Evolutionary conservation across 768 basidiomycete genomes (phyloP), one percentile per base, ranked within the genome.

Genomic region (Neoboletus subvelutipes): DNA sequence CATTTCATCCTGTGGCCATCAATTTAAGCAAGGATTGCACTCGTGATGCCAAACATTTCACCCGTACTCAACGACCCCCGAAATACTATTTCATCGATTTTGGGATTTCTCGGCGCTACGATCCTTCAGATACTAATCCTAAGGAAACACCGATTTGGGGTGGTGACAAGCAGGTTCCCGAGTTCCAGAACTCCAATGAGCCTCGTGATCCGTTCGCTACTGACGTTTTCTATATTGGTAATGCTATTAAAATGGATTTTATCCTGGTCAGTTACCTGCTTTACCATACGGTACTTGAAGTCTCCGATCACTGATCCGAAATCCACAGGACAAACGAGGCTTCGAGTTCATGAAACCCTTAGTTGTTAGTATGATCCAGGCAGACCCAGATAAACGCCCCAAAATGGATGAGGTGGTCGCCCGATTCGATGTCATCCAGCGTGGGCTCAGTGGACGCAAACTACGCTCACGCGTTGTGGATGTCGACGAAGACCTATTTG

Each of bases 201-300:
- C 71, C 65, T 0, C 63, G 69, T 11, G 60, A 81, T 56, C 76
- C 78, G 0, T 82, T 81, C 43, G 64, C 73, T 0, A 74, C 73
- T 0, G 80, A 82, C 34, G 65, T 82, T 1, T 81, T 78, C 56
- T 75, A 74, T 31, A 57, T 80, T 0, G 78, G 78, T 0, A 80
- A 79, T 45, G 22, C 73, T 9, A 67, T 78, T 12, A 62, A 57
- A 13, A 54, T 20, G 45, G 62, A 73, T n/a, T 75, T 78, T 49
- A n/a, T 73, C 0, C 43, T 66, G 54, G 77, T 78, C 49, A n/a
- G 20, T 22, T 20, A 3, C 15, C 12, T 24, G 42, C 9, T 20
- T 13, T 3, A 45, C 28, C 10, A 20, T 47, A 15, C 10, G 5
- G 20, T 12, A 20, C 18, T 13, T 20, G 4, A 6, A 13, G 20